A percentile compares a stretch with the other conserved stretches of the same genome.
Evolutionary conservation across 164 flowering plant genomes (phyloP).

Genomic region (Santalum album): DNA sequence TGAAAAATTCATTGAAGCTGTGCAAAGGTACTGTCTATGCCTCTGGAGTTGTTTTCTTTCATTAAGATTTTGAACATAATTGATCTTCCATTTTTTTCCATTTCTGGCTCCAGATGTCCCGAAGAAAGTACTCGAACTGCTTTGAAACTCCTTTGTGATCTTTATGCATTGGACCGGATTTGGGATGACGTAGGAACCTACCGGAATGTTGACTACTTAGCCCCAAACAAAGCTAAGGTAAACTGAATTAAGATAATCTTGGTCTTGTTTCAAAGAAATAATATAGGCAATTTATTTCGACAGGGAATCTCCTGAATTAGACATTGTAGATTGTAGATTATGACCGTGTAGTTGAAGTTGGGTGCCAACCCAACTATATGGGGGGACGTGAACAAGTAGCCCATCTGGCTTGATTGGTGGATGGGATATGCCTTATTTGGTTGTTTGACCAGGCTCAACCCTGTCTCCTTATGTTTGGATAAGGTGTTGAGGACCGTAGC

Average conservation of each 20-base stretch:
- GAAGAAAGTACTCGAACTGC: conserved; percentile 53
- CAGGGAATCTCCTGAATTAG: too few species aligned
- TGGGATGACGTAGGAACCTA: conserved; percentile 98
- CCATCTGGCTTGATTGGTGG: too few species aligned
- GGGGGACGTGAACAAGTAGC: too few species aligned
- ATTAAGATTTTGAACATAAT: not conserved
- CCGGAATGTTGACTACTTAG: conserved; percentile 91
- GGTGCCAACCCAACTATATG: too few species aligned
- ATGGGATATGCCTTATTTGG: too few species aligned
- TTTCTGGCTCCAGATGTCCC: conserved; percentile 55
- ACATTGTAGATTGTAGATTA: too few species aligned
- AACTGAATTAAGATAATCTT: not conserved
- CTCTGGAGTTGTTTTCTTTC: not conserved
- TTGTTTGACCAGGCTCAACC: too few species aligned
- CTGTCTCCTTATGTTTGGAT: too few species aligned
- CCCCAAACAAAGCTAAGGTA: conserved; percentile 99
- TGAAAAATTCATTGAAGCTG: conserved; percentile 81
- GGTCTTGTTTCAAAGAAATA: too few species aligned
- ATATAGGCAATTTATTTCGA: too few species aligned
- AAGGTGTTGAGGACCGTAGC: too few species aligned
- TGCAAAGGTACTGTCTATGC: conserved; percentile 41
- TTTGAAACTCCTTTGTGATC: conserved; percentile 85
- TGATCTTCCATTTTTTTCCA: conserved; percentile 1
- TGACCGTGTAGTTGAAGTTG: too few species aligned
- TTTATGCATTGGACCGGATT: conserved; percentile 85